Base-by-base conservation (phyloP, 306 rosid species). In the Ceratonia siliqua region DNA sequence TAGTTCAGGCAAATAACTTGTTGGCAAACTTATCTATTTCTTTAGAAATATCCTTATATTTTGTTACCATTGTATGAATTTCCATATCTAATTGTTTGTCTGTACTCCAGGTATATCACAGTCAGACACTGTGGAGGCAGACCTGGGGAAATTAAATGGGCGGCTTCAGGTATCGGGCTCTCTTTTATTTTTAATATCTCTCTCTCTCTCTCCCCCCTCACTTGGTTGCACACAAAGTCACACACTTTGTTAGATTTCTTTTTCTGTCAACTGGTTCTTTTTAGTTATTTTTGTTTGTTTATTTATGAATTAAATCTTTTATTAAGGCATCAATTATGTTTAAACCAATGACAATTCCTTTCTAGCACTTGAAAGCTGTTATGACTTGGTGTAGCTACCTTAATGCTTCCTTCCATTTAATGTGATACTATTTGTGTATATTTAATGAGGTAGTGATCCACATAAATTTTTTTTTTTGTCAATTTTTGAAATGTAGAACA, bases 111-210 rank as follows among this genome's bases (percentile, higher is more conserved):
- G 83, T 80, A 71, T 75, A 53, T 86, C 82, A 67, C 80, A 65
- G 58, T 75, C 79, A 61, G 88, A 88, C 69, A 81, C 82, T 55
- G 62, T 78, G 52, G 87, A 88, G 79, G 86, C 84, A 75, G 90
- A 85, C 86, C 78, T 81, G 68, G 91, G 84, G 72, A 83, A 85
- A 76, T 66, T 84, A 71, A 86, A 77, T 90, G 88, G 91, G 57
- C 84, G 80, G 32, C 43, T 87, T 73, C 93, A 91, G 98, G 98
- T 94, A 89, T 55, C 52, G 65, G 72, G 35, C 64, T 72, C 56
- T 66, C 42, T 81, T 75, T 78, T 50, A 0, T 33, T 36, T 39
- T 69, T 64, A 53, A 15, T 46, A 27, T 73, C 22, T 33, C 8
- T 71, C n/a, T n/a, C n/a, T n/a, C 10, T 66, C 41, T 21, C 2